phyloP scores from a whole-genome alignment of 257 asterid species.

The Rubia yunnanensis region DNA sequence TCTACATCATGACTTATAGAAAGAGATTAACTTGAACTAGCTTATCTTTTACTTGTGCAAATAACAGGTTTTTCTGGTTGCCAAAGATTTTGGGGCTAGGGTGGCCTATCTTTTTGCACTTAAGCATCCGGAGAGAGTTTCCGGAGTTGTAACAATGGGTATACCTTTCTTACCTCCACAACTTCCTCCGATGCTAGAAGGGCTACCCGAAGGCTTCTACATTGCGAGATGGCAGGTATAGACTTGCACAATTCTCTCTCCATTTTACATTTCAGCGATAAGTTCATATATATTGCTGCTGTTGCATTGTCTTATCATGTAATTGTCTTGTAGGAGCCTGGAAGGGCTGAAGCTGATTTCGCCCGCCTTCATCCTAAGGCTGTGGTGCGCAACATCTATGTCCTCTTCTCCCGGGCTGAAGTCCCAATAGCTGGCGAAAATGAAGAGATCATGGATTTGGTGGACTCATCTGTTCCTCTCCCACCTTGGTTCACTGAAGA shows the following conservation, averaged over 20 bases:
- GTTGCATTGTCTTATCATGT: too few relatives aligned
- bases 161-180: neutral
- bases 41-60: neutral
- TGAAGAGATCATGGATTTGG: constrained; percentile 49
- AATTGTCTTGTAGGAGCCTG: constrained; percentile 26
- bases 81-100: neutral
- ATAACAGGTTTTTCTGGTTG: neutral
- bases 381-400: constrained; percentile 39
- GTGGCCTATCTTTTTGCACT: neutral
- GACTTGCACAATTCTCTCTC: neutral
- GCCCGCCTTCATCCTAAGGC: constrained; percentile 38
- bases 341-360: constrained; percentile 52
- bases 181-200: neutral
- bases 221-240: neutral
- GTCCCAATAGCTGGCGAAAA: constrained; percentile 32
- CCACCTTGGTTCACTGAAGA: constrained; percentile 44
- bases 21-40: neutral
- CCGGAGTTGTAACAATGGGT: neutral
- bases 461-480: constrained; percentile 32
- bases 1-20: too few relatives aligned
- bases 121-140: neutral
- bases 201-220: neutral
- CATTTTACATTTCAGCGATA: neutral
- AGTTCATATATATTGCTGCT: neutral
- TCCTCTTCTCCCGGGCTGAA: constrained; percentile 38